These are phyloP conservation scores for Trypanosoma conorhini DNA, from an alignment of 208 protist species.

Conservation along the genomic window DNA sequence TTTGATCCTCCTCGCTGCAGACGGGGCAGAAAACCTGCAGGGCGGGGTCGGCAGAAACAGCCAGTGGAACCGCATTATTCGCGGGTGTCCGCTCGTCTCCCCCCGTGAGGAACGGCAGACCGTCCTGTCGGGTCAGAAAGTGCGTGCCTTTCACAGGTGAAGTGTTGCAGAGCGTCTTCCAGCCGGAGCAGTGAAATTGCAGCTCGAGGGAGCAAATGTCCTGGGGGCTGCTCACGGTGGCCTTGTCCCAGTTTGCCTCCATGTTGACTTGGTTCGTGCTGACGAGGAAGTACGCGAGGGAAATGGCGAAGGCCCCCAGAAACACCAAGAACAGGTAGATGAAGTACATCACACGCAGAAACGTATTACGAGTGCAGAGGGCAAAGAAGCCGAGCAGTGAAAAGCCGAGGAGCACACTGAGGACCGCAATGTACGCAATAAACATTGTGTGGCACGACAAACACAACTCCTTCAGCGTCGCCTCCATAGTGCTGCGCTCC, in stretches of 20 bases:
- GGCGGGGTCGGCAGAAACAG: neutral
- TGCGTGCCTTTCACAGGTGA: neutral
- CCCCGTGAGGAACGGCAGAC: neutral
- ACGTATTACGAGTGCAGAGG: conserved; percentile 24
- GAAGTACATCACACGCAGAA: conserved; percentile 23
- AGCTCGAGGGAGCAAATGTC: conserved; percentile 21
- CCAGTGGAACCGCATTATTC: neutral
- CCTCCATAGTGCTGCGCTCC: conserved; percentile 16
- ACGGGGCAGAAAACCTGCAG: neutral
- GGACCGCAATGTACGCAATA: conserved; percentile 21
- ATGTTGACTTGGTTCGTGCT: conserved; percentile 9
- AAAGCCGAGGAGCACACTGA: conserved; percentile 19
- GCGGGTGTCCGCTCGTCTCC: neutral
- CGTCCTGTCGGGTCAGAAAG: neutral
- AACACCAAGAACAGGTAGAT: conserved; percentile 19
- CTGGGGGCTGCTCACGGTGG: neutral
- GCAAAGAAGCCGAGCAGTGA: conserved; percentile 30
- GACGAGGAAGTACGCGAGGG: conserved; percentile 23
- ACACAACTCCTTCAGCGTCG: conserved; percentile 21
- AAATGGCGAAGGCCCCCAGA: conserved; percentile 3
- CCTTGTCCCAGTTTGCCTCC: conserved; percentile 12
- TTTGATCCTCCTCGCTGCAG: conserved; percentile 13
- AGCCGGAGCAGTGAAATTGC: conserved; percentile 28
- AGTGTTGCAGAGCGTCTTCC: conserved; percentile 15
- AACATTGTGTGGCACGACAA: conserved; percentile 11